Percentiles rank a stretch among this genome's conserved stretches.
phyloP scores from a whole-genome alignment of 1,139 yeast genomes.

The Taphrina sp. region DNA sequence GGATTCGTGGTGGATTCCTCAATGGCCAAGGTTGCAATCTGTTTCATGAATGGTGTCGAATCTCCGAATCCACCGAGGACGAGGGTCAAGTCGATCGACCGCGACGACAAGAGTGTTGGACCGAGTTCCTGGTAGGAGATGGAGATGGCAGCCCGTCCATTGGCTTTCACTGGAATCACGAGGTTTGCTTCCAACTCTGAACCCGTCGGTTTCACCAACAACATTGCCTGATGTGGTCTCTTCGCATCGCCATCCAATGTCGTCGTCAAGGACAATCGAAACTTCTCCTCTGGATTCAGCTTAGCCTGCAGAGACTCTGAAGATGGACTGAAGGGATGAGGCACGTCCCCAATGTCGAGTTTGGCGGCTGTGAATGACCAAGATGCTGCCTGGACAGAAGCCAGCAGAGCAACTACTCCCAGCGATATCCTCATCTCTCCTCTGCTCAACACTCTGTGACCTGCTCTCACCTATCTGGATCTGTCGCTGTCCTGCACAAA shows the following conservation, averaged over 20 bases:
- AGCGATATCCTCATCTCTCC: no score
- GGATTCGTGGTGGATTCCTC: neutral
- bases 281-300: constrained; percentile 3
- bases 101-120: constrained; percentile 1
- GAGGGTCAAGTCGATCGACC: constrained; percentile 25
- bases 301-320: constrained; percentile 1
- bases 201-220: constrained; percentile 19
- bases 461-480: no score
- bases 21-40: constrained; percentile 11
- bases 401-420: constrained; percentile 6
- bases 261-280: constrained; percentile 14
- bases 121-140: constrained; percentile 12
- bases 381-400: neutral
- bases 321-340: constrained; percentile 6
- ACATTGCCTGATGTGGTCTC: constrained; percentile 32
- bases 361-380: constrained; percentile 23
- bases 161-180: constrained; percentile 27
- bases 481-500: no score
- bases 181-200: constrained; percentile 13
- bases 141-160: constrained; percentile 17
- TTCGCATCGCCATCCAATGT: constrained; percentile 14
- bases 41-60: constrained; percentile 9
- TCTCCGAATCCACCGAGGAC: constrained; percentile 33
- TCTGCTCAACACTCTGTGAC: no score
- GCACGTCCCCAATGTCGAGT: constrained; percentile 21